Evolutionary conservation across 331 rosid genomes (phyloP).

Genomic region (Saraca asoca): DNA sequence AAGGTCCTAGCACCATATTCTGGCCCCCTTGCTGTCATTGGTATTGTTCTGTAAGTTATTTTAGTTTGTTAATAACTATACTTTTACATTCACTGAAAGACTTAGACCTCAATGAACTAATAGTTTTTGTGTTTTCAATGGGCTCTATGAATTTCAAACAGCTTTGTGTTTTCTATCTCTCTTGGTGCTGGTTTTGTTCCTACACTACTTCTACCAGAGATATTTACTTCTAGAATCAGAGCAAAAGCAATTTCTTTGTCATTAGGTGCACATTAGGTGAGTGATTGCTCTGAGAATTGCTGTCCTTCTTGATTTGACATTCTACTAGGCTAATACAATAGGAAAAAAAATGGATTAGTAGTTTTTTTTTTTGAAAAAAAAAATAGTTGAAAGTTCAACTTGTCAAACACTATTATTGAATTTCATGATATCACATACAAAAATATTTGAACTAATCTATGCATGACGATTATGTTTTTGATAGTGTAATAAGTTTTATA

Average conservation of each 20-base stretch:
- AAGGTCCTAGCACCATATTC: slow-evolving; percentile 76
- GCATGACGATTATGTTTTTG: no score
- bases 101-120: not conserved
- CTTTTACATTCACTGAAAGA: not conserved
- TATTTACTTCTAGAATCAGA: slow-evolving; percentile 92
- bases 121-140: not conserved
- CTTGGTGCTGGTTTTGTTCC: slow-evolving; percentile 99
- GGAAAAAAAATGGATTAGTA: not conserved
- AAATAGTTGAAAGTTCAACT: not conserved
- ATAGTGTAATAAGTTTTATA: no score
- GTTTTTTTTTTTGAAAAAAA: not conserved
- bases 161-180: slow-evolving; percentile 90
- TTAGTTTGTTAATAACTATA: not conserved
- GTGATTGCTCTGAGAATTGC: slow-evolving; percentile 36
- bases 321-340: not conserved
- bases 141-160: slow-evolving; percentile 43
- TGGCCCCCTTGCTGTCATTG: slow-evolving; percentile 80
- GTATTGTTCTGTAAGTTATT: slow-evolving; percentile 88
- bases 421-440: no score
- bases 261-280: slow-evolving; percentile 95
- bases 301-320: slow-evolving; percentile 15
- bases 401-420: not conserved
- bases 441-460: no score
- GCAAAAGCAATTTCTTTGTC: slow-evolving; percentile 95
- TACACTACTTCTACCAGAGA: slow-evolving; percentile 94